Evolutionary conservation across 805 yeast genomes (phyloP).

Genomic region (Candida ponderosae): DNA sequence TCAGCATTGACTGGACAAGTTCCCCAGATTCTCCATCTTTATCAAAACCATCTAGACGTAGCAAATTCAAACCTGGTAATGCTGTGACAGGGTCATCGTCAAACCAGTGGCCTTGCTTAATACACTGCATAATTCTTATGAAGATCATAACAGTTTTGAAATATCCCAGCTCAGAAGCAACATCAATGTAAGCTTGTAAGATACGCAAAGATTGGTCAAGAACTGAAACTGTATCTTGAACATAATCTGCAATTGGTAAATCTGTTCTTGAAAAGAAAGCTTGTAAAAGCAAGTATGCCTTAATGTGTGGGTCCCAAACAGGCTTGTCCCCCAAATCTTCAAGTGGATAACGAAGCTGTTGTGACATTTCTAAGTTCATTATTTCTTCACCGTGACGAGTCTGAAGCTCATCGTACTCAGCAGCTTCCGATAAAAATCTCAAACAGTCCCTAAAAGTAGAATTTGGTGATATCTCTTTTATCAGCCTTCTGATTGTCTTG

Average conservation of each 20-base stretch:
- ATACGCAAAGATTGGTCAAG: slow-evolving; percentile 92
- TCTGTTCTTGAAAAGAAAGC: slow-evolving; percentile 81
- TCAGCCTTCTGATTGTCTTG: slow-evolving; percentile 67
- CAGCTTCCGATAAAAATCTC: slow-evolving; percentile 87
- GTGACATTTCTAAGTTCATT: slow-evolving; percentile 79
- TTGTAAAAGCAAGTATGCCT: slow-evolving; percentile 82
- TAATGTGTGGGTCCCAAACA: slow-evolving; percentile 70
- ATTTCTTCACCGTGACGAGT: slow-evolving; percentile 52
- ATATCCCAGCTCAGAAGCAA: slow-evolving; percentile 77
- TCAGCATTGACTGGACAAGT: slow-evolving; percentile 1
- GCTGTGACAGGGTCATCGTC: slow-evolving; percentile 60
- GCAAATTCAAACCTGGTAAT: slow-evolving; percentile 16
- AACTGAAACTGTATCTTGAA: slow-evolving; percentile 77
- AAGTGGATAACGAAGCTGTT: slow-evolving; percentile 47
- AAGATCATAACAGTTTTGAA: slow-evolving; percentile 52
- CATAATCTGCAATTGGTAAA: slow-evolving; percentile 89
- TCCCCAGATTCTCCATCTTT: slow-evolving; percentile 13
- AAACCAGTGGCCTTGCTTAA: slow-evolving; percentile 85
- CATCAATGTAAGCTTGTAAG: slow-evolving; percentile 86
- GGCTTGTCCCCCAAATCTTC: slow-evolving; percentile 77
- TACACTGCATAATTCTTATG: slow-evolving; percentile 69
- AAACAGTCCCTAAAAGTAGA: slow-evolving; percentile 55
- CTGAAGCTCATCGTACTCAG: slow-evolving; percentile 85
- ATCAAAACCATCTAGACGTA: slow-evolving; percentile 10
- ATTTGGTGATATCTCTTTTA: slow-evolving; percentile 38